These are phyloP conservation scores for Pythium inflatum DNA, from an alignment of 352 stramenopile species.

Conservation along the genomic window DNA sequence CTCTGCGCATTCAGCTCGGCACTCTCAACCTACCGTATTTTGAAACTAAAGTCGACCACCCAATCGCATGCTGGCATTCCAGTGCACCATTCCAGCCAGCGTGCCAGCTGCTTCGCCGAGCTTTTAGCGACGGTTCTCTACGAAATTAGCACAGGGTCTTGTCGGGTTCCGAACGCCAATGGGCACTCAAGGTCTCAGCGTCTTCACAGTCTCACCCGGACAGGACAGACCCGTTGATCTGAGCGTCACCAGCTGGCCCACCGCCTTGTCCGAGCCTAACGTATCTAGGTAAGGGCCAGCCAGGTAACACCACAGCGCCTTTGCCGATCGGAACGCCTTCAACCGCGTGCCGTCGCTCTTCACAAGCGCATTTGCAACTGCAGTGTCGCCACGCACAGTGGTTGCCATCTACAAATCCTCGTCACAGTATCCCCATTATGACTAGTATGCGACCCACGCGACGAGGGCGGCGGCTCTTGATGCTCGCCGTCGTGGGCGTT, in stretches of 20 bases:
- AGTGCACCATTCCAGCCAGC: conserved; percentile 9
- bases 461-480: neutral
- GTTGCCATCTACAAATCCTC: neutral
- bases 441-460: neutral
- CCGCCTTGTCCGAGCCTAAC: neutral
- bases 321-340: neutral
- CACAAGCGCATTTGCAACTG: neutral
- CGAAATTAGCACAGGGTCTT: neutral
- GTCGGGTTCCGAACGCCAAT: neutral
- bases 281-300: neutral
- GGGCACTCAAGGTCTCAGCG: neutral
- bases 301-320: neutral
- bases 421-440: neutral
- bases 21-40: neutral
- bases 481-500: conserved; percentile 16
- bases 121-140: conserved; percentile 22
- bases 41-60: neutral
- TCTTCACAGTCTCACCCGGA: no score
- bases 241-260: conserved; percentile 11
- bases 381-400: no score
- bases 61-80: neutral
- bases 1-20: neutral
- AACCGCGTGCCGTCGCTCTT: conserved; percentile 5
- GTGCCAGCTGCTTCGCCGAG: conserved; percentile 30
- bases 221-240: neutral